Evolutionary conservation across 2,329 filamentous ascomycete species (phyloP).

Genomic region (Fusarium duplospermum): DNA sequence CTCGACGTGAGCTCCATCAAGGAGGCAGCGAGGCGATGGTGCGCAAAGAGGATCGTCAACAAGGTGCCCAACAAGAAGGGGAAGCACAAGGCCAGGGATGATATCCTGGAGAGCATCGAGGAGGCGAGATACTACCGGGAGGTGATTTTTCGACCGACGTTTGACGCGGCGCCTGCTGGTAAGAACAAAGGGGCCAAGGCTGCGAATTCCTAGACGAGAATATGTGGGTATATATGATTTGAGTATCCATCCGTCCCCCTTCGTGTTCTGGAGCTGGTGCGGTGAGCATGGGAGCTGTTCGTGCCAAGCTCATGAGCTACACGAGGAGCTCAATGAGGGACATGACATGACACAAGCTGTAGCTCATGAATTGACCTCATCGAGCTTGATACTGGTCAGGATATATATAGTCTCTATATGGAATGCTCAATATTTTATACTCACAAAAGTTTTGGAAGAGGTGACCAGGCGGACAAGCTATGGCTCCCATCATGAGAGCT

Average conservation of each 20-base stretch:
- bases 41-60: slow-evolving; percentile 57
- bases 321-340: neutral
- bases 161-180: slow-evolving; percentile 33
- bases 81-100: slow-evolving; percentile 84
- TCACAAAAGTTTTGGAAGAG: neutral
- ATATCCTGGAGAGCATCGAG: slow-evolving; percentile 94
- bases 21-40: slow-evolving; percentile 89
- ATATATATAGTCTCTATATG: neutral
- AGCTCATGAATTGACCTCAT: neutral
- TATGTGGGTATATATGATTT: neutral
- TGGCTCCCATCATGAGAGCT: slow-evolving; percentile 20
- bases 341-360: neutral
- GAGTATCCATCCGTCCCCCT: neutral
- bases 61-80: slow-evolving; percentile 78
- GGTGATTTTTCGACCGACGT: slow-evolving; percentile 68
- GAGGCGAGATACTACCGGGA: slow-evolving; percentile 88
- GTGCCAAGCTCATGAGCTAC: slow-evolving; percentile 9
- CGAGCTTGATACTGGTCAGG: neutral
- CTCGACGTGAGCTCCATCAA: slow-evolving; percentile 93
- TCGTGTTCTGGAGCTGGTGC: neutral
- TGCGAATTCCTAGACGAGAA: neutral
- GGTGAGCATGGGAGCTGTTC: neutral
- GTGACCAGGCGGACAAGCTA: neutral
- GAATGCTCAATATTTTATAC: neutral
- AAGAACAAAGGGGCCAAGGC: slow-evolving; percentile 39